These are phyloP conservation scores for Globisporangium abappressorium DNA, from an alignment of 352 stramenopile species.

Conservation along the genomic window DNA sequence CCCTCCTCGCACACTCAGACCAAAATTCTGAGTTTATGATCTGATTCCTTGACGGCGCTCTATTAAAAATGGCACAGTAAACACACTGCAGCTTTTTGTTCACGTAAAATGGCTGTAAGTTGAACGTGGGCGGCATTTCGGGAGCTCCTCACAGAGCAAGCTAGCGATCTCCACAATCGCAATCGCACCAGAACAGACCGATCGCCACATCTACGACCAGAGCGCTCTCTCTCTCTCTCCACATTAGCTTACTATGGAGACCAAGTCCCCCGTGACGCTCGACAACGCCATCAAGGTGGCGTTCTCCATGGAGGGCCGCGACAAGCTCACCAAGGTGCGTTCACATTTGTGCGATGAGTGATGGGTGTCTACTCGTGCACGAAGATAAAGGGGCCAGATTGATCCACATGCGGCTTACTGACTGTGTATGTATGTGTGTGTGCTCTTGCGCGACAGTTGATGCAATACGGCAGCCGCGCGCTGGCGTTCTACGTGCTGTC, in stretches of 20 bases:
- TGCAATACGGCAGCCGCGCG: constrained; percentile 84
- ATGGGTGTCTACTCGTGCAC: background rate
- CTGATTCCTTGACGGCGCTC: constrained; percentile 5
- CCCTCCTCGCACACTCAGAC: background rate
- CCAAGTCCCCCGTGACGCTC: constrained; percentile 61
- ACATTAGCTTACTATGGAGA: constrained; percentile 23
- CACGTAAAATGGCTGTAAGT: constrained; percentile 26
- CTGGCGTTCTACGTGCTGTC: constrained; percentile 78
- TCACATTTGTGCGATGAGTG: background rate
- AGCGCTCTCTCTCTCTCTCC: background rate
- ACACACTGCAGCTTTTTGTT: constrained; percentile 26
- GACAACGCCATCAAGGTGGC: constrained; percentile 61
- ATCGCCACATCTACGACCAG: background rate
- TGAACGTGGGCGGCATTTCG: constrained; percentile 11
- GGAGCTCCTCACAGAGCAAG: background rate
- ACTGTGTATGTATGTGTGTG: constrained; percentile 3
- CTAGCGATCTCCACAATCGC: background rate
- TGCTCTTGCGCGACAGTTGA: constrained; percentile 26
- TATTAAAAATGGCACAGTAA: constrained; percentile 22
- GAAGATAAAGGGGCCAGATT: background rate
- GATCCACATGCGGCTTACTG: background rate
- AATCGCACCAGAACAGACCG: background rate
- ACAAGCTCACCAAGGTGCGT: constrained; percentile 89
- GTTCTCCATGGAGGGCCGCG: constrained; percentile 79
- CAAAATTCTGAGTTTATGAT: background rate